phyloP scores from a whole-genome alignment of 2,329 filamentous ascomycete species.

The Beauveria brongniartii region DNA sequence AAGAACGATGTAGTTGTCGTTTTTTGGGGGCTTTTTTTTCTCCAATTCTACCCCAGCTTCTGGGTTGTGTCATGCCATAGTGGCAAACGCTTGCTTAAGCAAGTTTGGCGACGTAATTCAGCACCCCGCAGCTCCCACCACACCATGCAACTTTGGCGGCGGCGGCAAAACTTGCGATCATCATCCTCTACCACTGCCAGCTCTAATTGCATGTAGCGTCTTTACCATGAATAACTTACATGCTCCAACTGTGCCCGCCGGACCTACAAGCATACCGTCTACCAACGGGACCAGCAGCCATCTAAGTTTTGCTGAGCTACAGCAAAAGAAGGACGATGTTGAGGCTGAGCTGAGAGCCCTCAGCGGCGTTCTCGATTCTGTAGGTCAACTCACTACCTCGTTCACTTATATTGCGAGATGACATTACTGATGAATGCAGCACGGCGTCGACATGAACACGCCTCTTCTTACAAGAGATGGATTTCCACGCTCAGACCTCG shows the following conservation, averaged over 20 bases:
- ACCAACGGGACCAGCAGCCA: constrained; percentile 55
- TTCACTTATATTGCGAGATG: constrained; percentile 2
- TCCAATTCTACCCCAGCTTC: background rate
- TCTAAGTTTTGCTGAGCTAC: constrained; percentile 69
- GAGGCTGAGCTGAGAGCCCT: constrained; percentile 83
- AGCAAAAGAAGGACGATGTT: constrained; percentile 73
- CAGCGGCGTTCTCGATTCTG: constrained; percentile 79
- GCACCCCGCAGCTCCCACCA: constrained; percentile 2
- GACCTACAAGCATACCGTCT: constrained; percentile 56
- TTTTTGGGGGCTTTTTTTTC: background rate
- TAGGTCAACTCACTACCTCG: constrained; percentile 34
- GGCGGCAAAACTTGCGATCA: background rate
- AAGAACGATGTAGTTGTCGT: background rate
- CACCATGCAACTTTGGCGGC: background rate
- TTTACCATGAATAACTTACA: constrained; percentile 45
- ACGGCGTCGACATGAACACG: constrained; percentile 89
- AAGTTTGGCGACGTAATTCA: constrained; percentile 1
- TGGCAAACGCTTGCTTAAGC: background rate
- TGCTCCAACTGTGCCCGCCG: constrained; percentile 58
- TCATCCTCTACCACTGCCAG: background rate
- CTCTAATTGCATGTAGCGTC: background rate
- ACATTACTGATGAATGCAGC: constrained; percentile 42
- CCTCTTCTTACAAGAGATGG: constrained; percentile 80
- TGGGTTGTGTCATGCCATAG: background rate
- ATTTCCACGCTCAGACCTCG: constrained; percentile 86